Percentiles rank a stretch among this genome's conserved stretches.
Conservation (phyloP, 805 yeast genomes). For the Wickerhamia fluorescens region DNA sequence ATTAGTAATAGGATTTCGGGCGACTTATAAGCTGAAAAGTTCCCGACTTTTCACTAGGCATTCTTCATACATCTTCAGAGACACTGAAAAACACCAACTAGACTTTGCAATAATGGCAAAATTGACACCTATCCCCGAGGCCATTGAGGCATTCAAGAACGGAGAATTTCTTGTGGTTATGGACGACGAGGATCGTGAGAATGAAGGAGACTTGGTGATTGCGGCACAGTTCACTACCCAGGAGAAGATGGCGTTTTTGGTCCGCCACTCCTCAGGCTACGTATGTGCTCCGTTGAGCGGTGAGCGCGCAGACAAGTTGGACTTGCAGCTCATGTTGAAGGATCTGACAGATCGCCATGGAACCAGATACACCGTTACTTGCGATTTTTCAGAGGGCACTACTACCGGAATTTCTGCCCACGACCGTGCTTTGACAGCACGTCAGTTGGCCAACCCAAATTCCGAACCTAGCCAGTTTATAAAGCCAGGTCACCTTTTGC, state of each 20-base stretch:
- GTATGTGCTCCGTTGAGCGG: constrained; percentile 86
- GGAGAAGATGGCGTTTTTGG: constrained; percentile 89
- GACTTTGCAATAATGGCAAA: constrained; percentile 2
- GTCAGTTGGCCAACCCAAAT: constrained; percentile 55
- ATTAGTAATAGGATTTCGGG: too few species aligned
- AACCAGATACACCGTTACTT: constrained; percentile 93
- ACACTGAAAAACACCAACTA: too few species aligned
- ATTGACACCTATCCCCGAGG: constrained; percentile 8
- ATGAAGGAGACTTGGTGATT: constrained; percentile 93
- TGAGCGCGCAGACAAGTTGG: constrained; percentile 70
- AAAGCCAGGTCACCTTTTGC: constrained; percentile 92
- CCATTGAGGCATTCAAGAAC: constrained; percentile 26
- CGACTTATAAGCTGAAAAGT: too few species aligned
- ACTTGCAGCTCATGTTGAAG: constrained; percentile 71
- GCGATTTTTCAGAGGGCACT: constrained; percentile 80
- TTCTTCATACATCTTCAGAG: too few species aligned
- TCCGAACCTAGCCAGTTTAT: constrained; percentile 60
- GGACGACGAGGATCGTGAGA: constrained; percentile 95
- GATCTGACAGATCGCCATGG: constrained; percentile 74
- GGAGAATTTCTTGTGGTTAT: constrained; percentile 90
- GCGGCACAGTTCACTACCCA: constrained; percentile 82
- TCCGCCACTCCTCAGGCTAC: constrained; percentile 81
- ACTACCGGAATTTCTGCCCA: constrained; percentile 96
- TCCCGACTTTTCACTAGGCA: too few species aligned
- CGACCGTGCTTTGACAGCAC: constrained; percentile 83